phyloP scores from a whole-genome alignment of 1,139 yeast genomes.

The Candida dubliniensis region DNA sequence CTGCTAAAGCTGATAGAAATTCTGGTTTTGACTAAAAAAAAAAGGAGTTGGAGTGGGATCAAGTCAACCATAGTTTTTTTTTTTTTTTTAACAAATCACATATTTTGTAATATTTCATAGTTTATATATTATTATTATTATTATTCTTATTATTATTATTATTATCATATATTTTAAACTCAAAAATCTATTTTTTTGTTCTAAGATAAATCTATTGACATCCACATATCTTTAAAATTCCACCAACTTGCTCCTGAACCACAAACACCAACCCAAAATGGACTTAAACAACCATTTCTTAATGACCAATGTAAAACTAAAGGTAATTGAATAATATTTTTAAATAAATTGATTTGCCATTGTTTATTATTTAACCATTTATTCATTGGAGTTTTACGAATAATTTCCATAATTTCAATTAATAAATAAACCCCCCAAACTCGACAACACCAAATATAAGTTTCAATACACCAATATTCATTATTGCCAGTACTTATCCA shows the following conservation, averaged over 20 bases:
- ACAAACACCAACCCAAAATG: slow-evolving; percentile 52
- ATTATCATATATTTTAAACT: too few species aligned
- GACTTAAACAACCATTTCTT: slow-evolving; percentile 52
- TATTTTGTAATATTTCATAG: background rate
- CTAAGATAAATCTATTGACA: slow-evolving; percentile 31
- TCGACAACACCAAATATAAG: slow-evolving; percentile 51
- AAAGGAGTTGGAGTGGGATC: background rate
- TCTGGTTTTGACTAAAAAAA: slow-evolving; percentile 8
- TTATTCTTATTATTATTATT: too few species aligned
- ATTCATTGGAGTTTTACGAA: slow-evolving; percentile 40
- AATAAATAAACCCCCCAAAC: slow-evolving; percentile 58
- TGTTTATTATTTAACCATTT: slow-evolving; percentile 32
- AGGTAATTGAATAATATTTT: slow-evolving; percentile 50
- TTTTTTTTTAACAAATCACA: too few species aligned
- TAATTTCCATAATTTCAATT: slow-evolving; percentile 46
- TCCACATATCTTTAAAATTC: slow-evolving; percentile 42
- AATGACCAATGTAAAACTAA: slow-evolving; percentile 61
- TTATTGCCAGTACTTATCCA: slow-evolving; percentile 51
- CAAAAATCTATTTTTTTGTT: background rate
- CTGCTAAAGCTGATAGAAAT: slow-evolving; percentile 47
- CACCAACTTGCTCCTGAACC: slow-evolving; percentile 51
- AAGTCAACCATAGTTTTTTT: too few species aligned
- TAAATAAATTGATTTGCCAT: slow-evolving; percentile 40
- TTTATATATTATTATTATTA: too few species aligned
- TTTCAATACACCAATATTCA: slow-evolving; percentile 43